Conservation (phyloP, 768 basidiomycete species). For the Suillus tomentosus region DNA sequence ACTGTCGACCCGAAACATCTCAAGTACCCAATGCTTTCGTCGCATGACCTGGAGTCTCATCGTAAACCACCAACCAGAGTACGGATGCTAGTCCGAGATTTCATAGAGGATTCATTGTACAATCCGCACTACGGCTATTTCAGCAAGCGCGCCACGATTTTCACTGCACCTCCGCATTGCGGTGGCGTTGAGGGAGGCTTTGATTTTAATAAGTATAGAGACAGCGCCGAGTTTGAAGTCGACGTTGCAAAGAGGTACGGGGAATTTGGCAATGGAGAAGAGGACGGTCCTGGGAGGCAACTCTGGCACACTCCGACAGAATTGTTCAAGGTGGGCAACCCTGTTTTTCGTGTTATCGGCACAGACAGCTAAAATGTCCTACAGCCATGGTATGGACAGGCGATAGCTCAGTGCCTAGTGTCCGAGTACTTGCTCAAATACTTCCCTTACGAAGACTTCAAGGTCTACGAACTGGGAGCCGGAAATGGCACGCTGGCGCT, state of each 20-base stretch:
- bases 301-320: constrained; percentile 99
- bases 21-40: constrained; percentile 61
- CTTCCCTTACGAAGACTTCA: constrained; percentile 94
- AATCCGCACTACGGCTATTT: constrained; percentile 99
- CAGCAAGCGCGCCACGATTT: constrained; percentile 88
- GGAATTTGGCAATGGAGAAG: constrained; percentile 61
- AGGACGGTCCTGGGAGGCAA: constrained; percentile 78
- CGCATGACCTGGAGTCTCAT: constrained; percentile 55
- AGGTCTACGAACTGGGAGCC: constrained; percentile 96
- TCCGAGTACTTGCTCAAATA: constrained; percentile 93
- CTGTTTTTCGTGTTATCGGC: background rate
- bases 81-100: constrained; percentile 95
- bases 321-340: constrained; percentile 77
- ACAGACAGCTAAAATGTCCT: constrained; percentile 13
- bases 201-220: constrained; percentile 67
- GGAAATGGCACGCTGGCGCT: constrained; percentile 95
- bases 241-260: constrained; percentile 78
- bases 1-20: constrained; percentile 46
- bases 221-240: constrained; percentile 77
- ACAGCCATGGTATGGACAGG: constrained; percentile 93
- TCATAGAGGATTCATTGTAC: constrained; percentile 95
- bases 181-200: constrained; percentile 47
- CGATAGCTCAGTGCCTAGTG: constrained; percentile 85
- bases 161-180: constrained; percentile 57
- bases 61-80: constrained; percentile 72